These are phyloP conservation scores for Lipomyces starkeyi DNA, from an alignment of 805 yeast species.

Conservation along the genomic window DNA sequence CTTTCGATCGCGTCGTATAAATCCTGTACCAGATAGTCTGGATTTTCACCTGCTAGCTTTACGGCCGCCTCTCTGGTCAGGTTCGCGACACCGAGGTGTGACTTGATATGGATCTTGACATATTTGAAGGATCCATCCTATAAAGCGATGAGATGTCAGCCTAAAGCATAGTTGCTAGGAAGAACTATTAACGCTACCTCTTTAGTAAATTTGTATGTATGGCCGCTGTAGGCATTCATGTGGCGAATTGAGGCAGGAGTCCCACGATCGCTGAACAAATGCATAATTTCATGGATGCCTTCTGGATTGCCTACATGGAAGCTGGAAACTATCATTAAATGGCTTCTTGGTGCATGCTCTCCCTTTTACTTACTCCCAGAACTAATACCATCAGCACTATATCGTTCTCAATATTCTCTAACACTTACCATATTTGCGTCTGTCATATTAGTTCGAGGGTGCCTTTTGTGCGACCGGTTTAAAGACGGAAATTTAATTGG, in stretches of 20 bases:
- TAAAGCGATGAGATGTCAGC: constrained; percentile 44
- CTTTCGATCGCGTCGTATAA: constrained; percentile 76
- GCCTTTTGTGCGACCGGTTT: constrained; percentile 87
- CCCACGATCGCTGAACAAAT: constrained; percentile 79
- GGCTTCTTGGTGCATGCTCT: neutral
- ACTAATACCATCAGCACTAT: neutral
- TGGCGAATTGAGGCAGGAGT: constrained; percentile 76
- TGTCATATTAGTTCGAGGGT: constrained; percentile 77
- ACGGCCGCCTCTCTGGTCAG: constrained; percentile 55
- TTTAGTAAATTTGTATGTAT: constrained; percentile 78
- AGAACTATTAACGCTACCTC: neutral
- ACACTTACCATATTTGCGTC: constrained; percentile 86
- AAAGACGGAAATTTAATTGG: constrained; percentile 86
- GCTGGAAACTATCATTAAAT: constrained; percentile 41
- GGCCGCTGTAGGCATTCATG: constrained; percentile 87
- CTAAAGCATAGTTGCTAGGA: constrained; percentile 48
- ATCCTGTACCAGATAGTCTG: constrained; percentile 82
- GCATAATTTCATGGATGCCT: constrained; percentile 74
- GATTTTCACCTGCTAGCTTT: constrained; percentile 67
- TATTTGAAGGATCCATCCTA: constrained; percentile 59
- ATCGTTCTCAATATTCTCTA: neutral
- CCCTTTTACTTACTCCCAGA: neutral
- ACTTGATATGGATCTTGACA: constrained; percentile 75
- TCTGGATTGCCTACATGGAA: constrained; percentile 76
- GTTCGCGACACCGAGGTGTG: constrained; percentile 66